Evolutionary conservation across 2,329 filamentous ascomycete species (phyloP).

Genomic region (Chaetomiaceae sp.): DNA sequence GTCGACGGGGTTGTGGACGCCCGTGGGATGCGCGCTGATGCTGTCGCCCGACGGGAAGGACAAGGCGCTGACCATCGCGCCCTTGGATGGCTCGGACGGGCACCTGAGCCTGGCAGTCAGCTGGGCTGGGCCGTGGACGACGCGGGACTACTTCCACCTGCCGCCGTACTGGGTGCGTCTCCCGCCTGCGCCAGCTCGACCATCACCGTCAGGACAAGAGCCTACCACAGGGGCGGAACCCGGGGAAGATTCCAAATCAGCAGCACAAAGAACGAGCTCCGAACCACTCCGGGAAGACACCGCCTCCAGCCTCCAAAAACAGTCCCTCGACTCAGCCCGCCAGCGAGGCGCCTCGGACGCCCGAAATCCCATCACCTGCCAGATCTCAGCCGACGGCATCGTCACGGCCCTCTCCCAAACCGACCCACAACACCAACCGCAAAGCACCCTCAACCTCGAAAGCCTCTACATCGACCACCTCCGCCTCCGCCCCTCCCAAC

Average conservation of each 20-base stretch:
- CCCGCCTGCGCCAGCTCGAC: conserved; percentile 29
- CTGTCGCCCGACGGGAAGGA: conserved; percentile 45
- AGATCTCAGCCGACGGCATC: conserved; percentile 45
- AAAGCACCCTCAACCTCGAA: conserved; percentile 30
- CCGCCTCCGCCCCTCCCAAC: conserved; percentile 30
- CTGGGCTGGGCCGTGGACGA: conserved; percentile 54
- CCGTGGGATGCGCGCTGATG: conserved; percentile 53
- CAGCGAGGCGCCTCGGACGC: conserved; percentile 29
- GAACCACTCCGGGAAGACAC: not conserved
- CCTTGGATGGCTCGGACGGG: conserved; percentile 56
- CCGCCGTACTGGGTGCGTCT: conserved; percentile 57
- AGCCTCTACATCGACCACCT: conserved; percentile 46
- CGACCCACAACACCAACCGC: conserved; percentile 24
- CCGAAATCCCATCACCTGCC: conserved; percentile 34
- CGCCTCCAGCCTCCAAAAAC: conserved; percentile 24
- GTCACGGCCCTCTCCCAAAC: conserved; percentile 40
- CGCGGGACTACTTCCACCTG: conserved; percentile 45
- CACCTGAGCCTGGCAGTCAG: conserved; percentile 51
- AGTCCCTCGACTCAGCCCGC: conserved; percentile 35
- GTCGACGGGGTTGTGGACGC: conserved; percentile 56
- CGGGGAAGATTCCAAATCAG: not conserved
- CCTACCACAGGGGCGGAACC: not conserved
- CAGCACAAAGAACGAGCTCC: not conserved
- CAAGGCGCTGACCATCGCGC: conserved; percentile 48
- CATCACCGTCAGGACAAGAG: not conserved